Evolutionary conservation across 2,329 filamentous ascomycete genomes (phyloP), one percentile per base, ranked within the genome.

Genomic region (Cladosporium oxysporum): DNA sequence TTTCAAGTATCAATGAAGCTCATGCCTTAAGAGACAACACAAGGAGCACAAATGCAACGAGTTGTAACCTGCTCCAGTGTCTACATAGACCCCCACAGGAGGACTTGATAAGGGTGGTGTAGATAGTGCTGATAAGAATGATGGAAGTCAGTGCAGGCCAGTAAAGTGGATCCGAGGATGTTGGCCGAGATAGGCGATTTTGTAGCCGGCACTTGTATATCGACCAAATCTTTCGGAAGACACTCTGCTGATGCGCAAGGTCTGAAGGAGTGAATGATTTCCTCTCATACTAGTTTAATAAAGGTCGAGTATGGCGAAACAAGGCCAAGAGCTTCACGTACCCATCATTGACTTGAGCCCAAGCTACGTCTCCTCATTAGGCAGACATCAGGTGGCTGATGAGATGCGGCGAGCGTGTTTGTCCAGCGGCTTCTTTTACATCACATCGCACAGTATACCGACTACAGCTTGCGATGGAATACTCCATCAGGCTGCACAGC

Each of bases 381-480:
- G 49, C 49, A 29, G 21, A 52, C 49, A 29, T 14, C 21, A 28
- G 14, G 71, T 82, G 1, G 80, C 81, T 2, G 64, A 68, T 3
- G 72, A 80, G 44, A 80, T 81, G 29, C 75, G 72, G 7, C 68
- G 73, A 26, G 78, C 79, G 1, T 80, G 79, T 66, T 76, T 72
- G 7, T 77, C 70, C n/a, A 77, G 75, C 5, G 78, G 79, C 8
- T 77, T 77, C 68, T 80, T 81, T 69, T 79, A 79, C 68, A 76
- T 81, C 53, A 77, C 74, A 12, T 76, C 76, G 18, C 79, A 81
- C 61, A 71, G 74, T 11, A 69, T 81, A 6, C 65, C 78, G 1
- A 60, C 70, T 7, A 21, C 66, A 2, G 72, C 73, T 2, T 71
- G 76, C 41, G 59, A 71, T 16, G 71, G 64, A 1, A 76, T 81